Evolutionary conservation across 2,329 filamentous ascomycete species (phyloP).

Genomic region (Sporothrix luriei): DNA sequence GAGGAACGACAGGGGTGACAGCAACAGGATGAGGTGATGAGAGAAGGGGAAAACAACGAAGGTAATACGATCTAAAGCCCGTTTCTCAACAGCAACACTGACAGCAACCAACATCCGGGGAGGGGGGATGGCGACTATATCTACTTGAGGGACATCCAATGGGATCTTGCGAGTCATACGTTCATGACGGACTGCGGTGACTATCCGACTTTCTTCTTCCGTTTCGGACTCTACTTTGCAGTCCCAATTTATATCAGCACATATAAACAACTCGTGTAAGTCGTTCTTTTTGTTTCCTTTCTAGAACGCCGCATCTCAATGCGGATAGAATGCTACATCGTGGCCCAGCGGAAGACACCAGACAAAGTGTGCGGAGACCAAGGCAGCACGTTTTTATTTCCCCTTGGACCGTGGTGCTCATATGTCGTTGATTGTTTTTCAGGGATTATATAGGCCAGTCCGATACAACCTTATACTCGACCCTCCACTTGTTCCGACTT

Average conservation of each 20-base stretch:
- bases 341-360: background rate
- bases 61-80: background rate
- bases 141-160: background rate
- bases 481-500: background rate
- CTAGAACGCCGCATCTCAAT: constrained; percentile 5
- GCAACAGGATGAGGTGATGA: background rate
- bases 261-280: background rate
- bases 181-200: background rate
- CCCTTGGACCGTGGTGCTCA: background rate
- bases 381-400: constrained; percentile 10
- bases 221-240: constrained; percentile 13
- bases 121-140: background rate
- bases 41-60: background rate
- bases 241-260: background rate
- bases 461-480: background rate
- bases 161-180: background rate
- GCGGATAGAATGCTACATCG: background rate
- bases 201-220: background rate
- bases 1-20: background rate
- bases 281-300: background rate
- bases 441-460: background rate
- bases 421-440: background rate
- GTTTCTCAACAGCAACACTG: background rate
- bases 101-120: no score
- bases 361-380: background rate